These are phyloP conservation scores for Fomitopsis betulina DNA, from an alignment of 1,284 basidiomycete genomes.

Conservation along the genomic window DNA sequence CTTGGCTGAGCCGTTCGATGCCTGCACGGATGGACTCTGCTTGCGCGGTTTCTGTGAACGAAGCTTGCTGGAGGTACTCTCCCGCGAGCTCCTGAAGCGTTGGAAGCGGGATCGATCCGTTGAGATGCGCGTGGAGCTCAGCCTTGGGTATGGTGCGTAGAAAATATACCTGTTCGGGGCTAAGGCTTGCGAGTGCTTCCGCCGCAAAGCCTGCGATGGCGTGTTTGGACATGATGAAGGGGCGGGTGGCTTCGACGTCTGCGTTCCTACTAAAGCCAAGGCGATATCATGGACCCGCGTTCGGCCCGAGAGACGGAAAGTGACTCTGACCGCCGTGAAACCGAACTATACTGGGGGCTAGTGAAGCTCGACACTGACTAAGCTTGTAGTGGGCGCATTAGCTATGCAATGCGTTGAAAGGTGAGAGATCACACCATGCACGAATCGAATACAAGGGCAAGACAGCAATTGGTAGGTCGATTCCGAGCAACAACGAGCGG, in stretches of 20 bases:
- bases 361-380: too few species aligned
- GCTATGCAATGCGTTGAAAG: too few species aligned
- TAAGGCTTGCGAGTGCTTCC: slow-evolving; percentile 49
- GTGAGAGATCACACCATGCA: too few species aligned
- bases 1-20: slow-evolving; percentile 46
- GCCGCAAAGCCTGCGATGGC: slow-evolving; percentile 27
- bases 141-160: slow-evolving; percentile 66
- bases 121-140: slow-evolving; percentile 79
- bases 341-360: background rate
- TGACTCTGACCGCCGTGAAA: background rate
- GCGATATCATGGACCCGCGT: too few species aligned
- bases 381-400: too few species aligned
- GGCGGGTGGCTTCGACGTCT: background rate
- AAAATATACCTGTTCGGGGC: slow-evolving; percentile 48
- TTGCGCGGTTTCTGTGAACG: slow-evolving; percentile 6
- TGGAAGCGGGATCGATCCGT: slow-evolving; percentile 72
- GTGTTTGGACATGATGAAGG: slow-evolving; percentile 1
- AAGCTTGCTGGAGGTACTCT: slow-evolving; percentile 29
- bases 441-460: too few species aligned
- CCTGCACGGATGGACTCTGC: slow-evolving; percentile 35
- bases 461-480: too few species aligned
- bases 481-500: too few species aligned
- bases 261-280: background rate
- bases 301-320: too few species aligned
- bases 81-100: slow-evolving; percentile 62